phyloP scores from a whole-genome alignment of 2,329 filamentous ascomycete genomes.

The Nigrospora sphaerica region DNA sequence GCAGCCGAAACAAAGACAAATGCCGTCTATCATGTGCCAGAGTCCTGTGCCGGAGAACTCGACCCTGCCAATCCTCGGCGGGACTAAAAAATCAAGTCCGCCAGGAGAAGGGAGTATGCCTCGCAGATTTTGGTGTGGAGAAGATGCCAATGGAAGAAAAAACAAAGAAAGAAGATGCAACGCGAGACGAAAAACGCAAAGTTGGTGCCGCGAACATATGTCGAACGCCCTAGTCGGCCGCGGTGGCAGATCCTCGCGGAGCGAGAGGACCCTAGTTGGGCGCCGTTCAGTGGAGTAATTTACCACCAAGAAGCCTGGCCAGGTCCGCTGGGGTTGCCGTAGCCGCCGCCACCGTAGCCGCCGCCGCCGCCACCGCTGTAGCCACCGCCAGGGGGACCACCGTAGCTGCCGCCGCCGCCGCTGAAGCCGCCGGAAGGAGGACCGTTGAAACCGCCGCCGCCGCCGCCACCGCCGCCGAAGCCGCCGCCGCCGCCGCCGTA shows the following conservation, averaged over 20 bases:
- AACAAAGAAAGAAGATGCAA: slow-evolving; percentile 14
- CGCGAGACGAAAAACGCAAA: slow-evolving; percentile 12
- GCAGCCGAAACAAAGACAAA: slow-evolving; percentile 28
- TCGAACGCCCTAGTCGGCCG: slow-evolving; percentile 8
- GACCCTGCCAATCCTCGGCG: slow-evolving; percentile 24
- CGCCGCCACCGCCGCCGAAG: slow-evolving; percentile 35
- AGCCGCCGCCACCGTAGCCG: slow-evolving; percentile 45
- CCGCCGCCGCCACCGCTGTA: slow-evolving; percentile 31
- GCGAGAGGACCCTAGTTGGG: slow-evolving; percentile 9
- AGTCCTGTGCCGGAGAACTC: slow-evolving; percentile 23
- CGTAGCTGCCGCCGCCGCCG: slow-evolving; percentile 33
- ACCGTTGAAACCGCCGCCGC: slow-evolving; percentile 37
- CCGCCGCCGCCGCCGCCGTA: slow-evolving; percentile 51
- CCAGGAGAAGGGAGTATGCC: slow-evolving; percentile 22
- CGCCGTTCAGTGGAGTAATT: slow-evolving; percentile 18
- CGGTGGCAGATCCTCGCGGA: slow-evolving; percentile 4
- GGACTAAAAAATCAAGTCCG: slow-evolving; percentile 21
- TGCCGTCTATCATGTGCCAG: slow-evolving; percentile 28
- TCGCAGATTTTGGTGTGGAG: slow-evolving; percentile 11
- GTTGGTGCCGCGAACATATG: background rate
- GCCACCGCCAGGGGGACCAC: slow-evolving; percentile 33
- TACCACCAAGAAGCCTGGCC: slow-evolving; percentile 67
- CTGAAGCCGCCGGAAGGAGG: slow-evolving; percentile 30
- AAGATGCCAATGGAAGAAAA: slow-evolving; percentile 15
- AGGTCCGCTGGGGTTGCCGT: slow-evolving; percentile 61